phyloP scores from a whole-genome alignment of 495 filamentous ascomycete genomes.

The Podospora fimiseda region DNA sequence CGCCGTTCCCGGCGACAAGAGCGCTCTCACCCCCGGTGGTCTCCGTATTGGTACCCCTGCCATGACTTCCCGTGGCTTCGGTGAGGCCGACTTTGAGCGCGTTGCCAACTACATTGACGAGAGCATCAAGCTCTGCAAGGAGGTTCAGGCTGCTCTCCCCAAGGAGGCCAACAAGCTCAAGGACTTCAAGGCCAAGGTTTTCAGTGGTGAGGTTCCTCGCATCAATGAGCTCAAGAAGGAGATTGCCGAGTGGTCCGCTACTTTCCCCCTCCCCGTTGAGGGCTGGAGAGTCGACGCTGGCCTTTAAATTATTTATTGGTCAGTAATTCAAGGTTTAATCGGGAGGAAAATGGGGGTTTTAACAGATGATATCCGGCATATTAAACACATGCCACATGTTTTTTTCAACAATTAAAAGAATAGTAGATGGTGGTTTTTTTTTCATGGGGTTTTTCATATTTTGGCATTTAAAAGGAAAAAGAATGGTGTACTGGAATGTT shows the following conservation, averaged over 20 bases:
- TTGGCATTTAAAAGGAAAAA: conserved; percentile 10
- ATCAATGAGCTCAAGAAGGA: conserved; percentile 81
- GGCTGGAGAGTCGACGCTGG: conserved; percentile 50
- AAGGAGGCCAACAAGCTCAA: conserved; percentile 98
- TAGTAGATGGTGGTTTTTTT: conserved; percentile 18
- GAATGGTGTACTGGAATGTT: conserved; percentile 7
- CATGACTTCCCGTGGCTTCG: conserved; percentile 93
- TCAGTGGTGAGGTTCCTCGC: conserved; percentile 66
- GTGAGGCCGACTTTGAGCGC: conserved; percentile 85
- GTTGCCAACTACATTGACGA: conserved; percentile 86
- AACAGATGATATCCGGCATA: background rate
- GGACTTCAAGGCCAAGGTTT: conserved; percentile 94
- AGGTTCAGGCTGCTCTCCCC: conserved; percentile 74
- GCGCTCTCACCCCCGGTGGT: conserved; percentile 88
- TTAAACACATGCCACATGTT: background rate
- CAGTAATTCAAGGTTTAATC: background rate
- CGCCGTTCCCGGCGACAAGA: conserved; percentile 95
- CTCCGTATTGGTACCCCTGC: conserved; percentile 94
- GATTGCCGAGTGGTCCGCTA: conserved; percentile 78
- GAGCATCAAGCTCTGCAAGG: conserved; percentile 73
- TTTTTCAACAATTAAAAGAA: conserved; percentile 19
- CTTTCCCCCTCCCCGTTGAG: conserved; percentile 88
- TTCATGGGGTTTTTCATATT: conserved; percentile 9
- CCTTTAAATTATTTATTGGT: conserved; percentile 26
- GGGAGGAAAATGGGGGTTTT: background rate